Conservation (phyloP, 176 grass and related monocot species). For the Avena insularis region DNA sequence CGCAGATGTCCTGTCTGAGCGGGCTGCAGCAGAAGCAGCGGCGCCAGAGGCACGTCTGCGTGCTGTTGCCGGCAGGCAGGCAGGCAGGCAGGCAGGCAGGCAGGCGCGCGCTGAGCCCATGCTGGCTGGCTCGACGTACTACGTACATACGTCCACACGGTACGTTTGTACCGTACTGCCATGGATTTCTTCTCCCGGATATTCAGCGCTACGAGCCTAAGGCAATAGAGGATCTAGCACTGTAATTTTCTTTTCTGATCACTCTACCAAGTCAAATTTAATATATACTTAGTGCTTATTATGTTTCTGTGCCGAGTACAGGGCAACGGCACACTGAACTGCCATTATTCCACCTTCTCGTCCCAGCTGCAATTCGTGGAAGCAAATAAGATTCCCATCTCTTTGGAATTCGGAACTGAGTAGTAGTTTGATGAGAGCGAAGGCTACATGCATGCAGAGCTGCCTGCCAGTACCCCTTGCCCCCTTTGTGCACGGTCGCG, state of each 20-base stretch:
- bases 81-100: background rate
- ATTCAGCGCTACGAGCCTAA: too few relatives aligned
- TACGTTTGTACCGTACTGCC: too few relatives aligned
- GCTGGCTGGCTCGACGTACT: background rate
- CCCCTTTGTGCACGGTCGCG: too few relatives aligned
- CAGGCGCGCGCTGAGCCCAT: conserved; percentile 4
- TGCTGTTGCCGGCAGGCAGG: conserved; percentile 30
- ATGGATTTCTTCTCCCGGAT: too few relatives aligned
- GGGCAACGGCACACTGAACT: too few relatives aligned
- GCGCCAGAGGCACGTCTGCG: conserved; percentile 39
- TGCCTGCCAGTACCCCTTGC: background rate
- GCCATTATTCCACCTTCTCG: too few relatives aligned
- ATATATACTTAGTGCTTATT: too few relatives aligned
- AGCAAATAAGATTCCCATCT: background rate
- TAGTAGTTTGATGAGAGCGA: background rate
- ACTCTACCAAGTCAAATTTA: too few relatives aligned
- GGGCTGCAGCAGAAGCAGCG: background rate
- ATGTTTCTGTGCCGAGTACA: too few relatives aligned
- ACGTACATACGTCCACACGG: background rate
- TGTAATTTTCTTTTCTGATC: background rate
- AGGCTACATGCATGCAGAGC: too few relatives aligned
- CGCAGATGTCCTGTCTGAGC: conserved; percentile 24
- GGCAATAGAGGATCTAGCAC: background rate
- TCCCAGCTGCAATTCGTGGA: too few relatives aligned
- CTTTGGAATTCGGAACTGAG: background rate